Base-by-base conservation (phyloP, 192 early-diverging fungal species). In the Phycomyces blakesleeanus region DNA sequence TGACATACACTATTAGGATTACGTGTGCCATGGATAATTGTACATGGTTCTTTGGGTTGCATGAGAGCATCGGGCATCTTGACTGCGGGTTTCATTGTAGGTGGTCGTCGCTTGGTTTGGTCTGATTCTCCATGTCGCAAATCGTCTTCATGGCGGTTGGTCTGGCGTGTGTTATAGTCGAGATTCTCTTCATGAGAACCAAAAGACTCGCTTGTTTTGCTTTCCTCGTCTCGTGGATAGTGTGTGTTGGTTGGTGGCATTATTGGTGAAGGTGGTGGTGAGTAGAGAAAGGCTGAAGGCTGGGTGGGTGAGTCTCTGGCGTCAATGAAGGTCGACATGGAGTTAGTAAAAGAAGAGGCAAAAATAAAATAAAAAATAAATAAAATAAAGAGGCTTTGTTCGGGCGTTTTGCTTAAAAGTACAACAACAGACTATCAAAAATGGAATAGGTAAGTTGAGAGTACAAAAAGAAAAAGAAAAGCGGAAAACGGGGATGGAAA, bases 301-400 rank as follows among this genome's bases (percentile, higher is more conserved):
- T 15, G 27, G 21, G 38, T 57, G 1, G 37, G n/a, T 2, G 56
- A 40, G 14, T 6, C 34, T 41, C 56, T 16, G 39, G 12, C 3
- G n/a, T 57, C 38, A n/a, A 57, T 7, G 40, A 38, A 41, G n/a
- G n/a, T 41, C 20, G 56, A 57, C 56, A 57, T 57, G 2, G 44
- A 47, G 44, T 3, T 47, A 3, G 44, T 47, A 47, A 47, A 47
- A 6, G 11, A 47, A 47, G 12, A 47, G 18, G 11, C 3, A 47
- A 14, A 47, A 41, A 10, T 41, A 6, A 41, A 41, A 6, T 41
- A 41, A 41, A 41, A 41, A 41, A 41, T 41, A 14, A 41, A 41
- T 41, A 11, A 47, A 47, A 47, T 47, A 47, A 34, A 34, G 29
- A 34, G 29, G 29, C 29, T 34, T 34, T 34, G 29, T 2, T 34